A percentile compares a stretch with the other conserved stretches of the same genome.
These are phyloP conservation scores for Plenodomus biglobosus DNA, from an alignment of 2,329 filamentous ascomycete species.

Conservation along the genomic window DNA sequence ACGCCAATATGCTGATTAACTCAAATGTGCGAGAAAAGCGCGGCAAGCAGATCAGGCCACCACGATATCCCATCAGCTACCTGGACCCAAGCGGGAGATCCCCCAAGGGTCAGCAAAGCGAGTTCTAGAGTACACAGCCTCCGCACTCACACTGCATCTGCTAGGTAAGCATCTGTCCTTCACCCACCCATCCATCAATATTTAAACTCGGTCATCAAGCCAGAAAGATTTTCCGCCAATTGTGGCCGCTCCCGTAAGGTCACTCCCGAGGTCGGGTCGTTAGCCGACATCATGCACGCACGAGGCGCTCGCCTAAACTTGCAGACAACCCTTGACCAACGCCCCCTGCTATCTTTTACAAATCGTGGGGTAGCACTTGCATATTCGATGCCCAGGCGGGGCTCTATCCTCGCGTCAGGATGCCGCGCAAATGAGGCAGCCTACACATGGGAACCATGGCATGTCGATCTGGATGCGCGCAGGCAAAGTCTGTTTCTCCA, in stretches of 20 bases:
- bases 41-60: not conserved
- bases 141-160: not conserved
- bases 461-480: not conserved
- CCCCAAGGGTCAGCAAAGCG: not conserved
- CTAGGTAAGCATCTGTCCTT: not conserved
- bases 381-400: not conserved
- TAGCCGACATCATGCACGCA: not conserved
- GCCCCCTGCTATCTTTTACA: not conserved
- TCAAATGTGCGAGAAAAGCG: not conserved
- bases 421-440: not conserved
- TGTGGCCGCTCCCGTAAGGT: not conserved
- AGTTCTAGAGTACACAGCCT: not conserved
- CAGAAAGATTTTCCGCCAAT: not conserved
- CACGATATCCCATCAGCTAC: too few relatives aligned
- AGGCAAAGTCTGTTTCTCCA: too few relatives aligned
- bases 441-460: not conserved
- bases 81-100: not conserved
- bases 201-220: not conserved
- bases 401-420: not conserved
- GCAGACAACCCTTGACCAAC: not conserved
- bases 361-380: not conserved
- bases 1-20: not conserved
- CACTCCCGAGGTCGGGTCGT: too few relatives aligned
- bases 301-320: not conserved
- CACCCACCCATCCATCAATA: not conserved